Conservation (phyloP, 257 asterid species). For the Leptodermis oblonga region DNA sequence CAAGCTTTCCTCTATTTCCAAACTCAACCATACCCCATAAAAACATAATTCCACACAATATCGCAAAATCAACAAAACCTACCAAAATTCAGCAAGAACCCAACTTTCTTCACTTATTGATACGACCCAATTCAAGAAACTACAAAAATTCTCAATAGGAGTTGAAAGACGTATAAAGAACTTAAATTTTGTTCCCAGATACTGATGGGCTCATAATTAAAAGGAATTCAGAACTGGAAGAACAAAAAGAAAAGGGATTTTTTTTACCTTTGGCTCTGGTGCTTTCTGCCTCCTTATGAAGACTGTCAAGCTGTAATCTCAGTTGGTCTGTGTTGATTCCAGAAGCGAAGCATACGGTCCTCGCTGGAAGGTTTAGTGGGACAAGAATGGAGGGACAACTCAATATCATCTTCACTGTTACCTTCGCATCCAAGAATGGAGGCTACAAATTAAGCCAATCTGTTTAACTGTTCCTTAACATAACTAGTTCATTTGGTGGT, state of each 20-base stretch:
- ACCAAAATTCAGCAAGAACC: background rate
- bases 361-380: constrained; percentile 25
- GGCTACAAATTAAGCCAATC: background rate
- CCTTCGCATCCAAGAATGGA: background rate
- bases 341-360: constrained; percentile 25
- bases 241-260: background rate
- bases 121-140: constrained; percentile 1
- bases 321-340: constrained; percentile 25
- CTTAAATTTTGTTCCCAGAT: background rate
- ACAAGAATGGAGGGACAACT: constrained; percentile 18
- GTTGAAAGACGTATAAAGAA: background rate
- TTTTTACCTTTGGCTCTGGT: constrained; percentile 32
- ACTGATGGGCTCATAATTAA: background rate
- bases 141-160: background rate
- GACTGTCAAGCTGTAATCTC: constrained; percentile 28
- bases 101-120: background rate
- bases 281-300: constrained; percentile 37
- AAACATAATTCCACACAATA: background rate
- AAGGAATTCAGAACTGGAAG: background rate
- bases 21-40: background rate
- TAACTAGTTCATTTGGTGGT: too few relatives aligned
- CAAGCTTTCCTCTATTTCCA: background rate
- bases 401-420: constrained; percentile 19
- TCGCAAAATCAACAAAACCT: background rate
- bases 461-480: too few relatives aligned